Evolutionary conservation across 192 early-diverging fungal species (phyloP).

Genomic region (Coemansia umbellata): DNA sequence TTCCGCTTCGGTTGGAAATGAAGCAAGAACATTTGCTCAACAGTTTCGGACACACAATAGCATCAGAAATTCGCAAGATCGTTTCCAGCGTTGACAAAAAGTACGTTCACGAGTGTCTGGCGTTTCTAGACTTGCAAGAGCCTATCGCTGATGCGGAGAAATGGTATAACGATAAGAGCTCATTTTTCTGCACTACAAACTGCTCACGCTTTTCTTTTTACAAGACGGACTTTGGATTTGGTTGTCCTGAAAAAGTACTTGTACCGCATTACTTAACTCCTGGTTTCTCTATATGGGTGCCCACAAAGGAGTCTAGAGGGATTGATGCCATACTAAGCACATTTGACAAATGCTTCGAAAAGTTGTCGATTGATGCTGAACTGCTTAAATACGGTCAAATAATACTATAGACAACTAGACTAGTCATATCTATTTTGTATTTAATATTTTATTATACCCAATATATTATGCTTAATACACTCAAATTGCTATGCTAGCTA

Average conservation of each 20-base stretch:
- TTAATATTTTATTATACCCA: too few species aligned
- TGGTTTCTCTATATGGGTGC: conserved; percentile 18
- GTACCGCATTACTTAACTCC: conserved; percentile 13
- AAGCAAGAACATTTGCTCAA: neutral
- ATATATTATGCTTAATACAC: neutral
- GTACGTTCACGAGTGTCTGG: conserved; percentile 7
- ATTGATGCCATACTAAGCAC: conserved; percentile 13
- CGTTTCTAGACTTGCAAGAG: neutral
- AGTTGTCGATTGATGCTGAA: conserved; percentile 1
- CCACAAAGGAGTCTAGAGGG: conserved; percentile 8
- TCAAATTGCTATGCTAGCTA: conserved; percentile 3
- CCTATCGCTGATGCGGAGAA: conserved; percentile 2
- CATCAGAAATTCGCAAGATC: neutral
- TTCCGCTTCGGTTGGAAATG: conserved; percentile 6
- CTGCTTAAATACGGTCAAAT: conserved; percentile 7
- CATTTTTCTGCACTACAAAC: conserved; percentile 18
- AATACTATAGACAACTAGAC: neutral
- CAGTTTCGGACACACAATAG: neutral
- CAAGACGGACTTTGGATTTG: conserved; percentile 14
- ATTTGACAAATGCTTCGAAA: neutral
- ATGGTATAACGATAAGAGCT: neutral
- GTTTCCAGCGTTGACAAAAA: neutral
- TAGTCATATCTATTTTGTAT: neutral
- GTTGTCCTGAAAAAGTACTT: conserved; percentile 6
- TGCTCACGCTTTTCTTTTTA: conserved; percentile 14